These are phyloP conservation scores for Phyllosticta paracitricarpa DNA, from an alignment of 2,329 filamentous ascomycete genomes.

Conservation along the genomic window DNA sequence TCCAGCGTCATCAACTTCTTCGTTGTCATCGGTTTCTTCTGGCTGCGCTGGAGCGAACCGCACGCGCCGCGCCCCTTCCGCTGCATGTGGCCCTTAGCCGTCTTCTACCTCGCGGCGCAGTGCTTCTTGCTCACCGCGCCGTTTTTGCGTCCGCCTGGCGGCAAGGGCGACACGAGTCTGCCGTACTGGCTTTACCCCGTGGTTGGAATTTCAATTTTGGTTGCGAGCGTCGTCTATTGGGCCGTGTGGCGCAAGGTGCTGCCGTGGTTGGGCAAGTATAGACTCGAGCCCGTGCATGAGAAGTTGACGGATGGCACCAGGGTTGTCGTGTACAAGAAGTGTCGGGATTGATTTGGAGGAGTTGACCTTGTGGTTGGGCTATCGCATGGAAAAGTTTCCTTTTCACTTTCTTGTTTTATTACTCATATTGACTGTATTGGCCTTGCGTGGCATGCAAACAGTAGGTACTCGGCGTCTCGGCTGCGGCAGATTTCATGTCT, in stretches of 20 bases:
- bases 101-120: slow-evolving; percentile 45
- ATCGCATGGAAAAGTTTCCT: no score
- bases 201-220: slow-evolving; percentile 44
- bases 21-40: slow-evolving; percentile 47
- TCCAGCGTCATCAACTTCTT: slow-evolving; percentile 52
- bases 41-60: slow-evolving; percentile 50
- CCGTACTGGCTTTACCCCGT: slow-evolving; percentile 46
- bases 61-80: slow-evolving; percentile 54
- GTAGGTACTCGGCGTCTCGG: no score
- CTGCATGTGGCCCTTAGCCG: slow-evolving; percentile 52
- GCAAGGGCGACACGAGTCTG: slow-evolving; percentile 20
- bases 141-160: slow-evolving; percentile 42
- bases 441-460: no score
- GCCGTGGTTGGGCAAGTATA: slow-evolving; percentile 50
- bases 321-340: slow-evolving; percentile 38
- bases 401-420: no score
- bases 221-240: slow-evolving; percentile 57
- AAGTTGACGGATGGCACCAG: slow-evolving; percentile 57
- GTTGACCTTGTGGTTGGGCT: no score
- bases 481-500: no score
- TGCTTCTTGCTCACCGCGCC: slow-evolving; percentile 49
- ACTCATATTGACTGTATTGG: no score
- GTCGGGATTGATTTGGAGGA: no score
- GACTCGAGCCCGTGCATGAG: slow-evolving; percentile 50
- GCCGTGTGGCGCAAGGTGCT: slow-evolving; percentile 54